phyloP scores from a whole-genome alignment of 192 early-diverging fungal species.

The Glomus cerebriforme region DNA sequence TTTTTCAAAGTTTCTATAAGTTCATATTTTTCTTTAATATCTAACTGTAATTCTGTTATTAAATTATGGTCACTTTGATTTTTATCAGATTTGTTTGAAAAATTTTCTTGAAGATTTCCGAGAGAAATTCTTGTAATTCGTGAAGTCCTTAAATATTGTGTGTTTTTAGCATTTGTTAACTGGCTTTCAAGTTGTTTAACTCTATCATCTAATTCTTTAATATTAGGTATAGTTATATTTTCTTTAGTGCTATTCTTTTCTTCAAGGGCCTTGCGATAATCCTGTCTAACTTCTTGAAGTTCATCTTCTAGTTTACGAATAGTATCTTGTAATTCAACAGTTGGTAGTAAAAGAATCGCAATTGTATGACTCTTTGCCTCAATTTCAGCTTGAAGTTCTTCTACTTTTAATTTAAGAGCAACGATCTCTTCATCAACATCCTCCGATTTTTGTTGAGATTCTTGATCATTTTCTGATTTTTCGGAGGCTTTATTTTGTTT shows the following conservation, averaged over 20 bases:
- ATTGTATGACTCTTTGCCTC: neutral
- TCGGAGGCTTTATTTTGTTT: neutral
- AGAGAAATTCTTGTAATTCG: neutral
- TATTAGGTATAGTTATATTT: neutral
- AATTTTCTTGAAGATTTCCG: neutral
- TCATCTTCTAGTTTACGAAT: neutral
- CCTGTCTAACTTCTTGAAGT: neutral
- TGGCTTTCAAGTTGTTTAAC: slow-evolving; percentile 2
- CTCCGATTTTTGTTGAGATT: neutral
- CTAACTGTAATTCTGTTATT: neutral
- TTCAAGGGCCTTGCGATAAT: neutral
- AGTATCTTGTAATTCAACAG: neutral
- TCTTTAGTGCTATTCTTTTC: neutral
- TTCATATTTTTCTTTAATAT: slow-evolving; percentile 25
- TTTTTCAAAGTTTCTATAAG: slow-evolving; percentile 17
- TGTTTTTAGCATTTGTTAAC: neutral
- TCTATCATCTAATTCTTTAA: slow-evolving; percentile 6
- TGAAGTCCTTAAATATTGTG: neutral
- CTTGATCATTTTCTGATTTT: neutral
- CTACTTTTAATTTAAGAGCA: neutral
- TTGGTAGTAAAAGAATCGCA: neutral
- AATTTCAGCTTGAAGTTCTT: neutral
- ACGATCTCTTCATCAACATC: neutral
- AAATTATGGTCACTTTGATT: slow-evolving; percentile 1
- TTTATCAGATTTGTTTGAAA: neutral